Base-by-base conservation (phyloP, 495 filamentous ascomycete genomes). In the Xylaria curta region DNA sequence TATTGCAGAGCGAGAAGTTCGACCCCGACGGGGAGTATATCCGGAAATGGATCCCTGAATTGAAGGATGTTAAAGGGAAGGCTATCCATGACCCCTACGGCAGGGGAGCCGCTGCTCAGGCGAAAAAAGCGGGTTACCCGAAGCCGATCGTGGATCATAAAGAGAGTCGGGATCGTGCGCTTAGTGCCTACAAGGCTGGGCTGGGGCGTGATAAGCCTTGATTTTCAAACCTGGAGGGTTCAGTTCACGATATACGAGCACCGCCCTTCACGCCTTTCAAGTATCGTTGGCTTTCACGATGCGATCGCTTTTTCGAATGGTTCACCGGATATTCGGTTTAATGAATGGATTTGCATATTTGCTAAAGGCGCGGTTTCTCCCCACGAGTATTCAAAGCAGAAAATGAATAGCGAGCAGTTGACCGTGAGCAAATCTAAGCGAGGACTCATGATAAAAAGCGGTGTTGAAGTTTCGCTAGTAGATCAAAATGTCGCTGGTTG, bases 1-100 rank as follows among this genome's bases (percentile, higher is more conserved):
- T 91, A 24, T 81, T 93, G 69, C 95, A 98, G 83, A 93, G 92
- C 76, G 93, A 95, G 85, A 94, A 91, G 81, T 97, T 92, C 78
- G 92, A 94, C 78, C 78, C 85, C 0, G 82, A 87, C 0, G 92
- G 91, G 0, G 85, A 86, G 63, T 94, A 92, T 77, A 93, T 94
- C 72, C 82, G 89, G 47, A 88, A 86, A 73, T 94, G 92, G 92
- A 83, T 94, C 15, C 85, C 85, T 31, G 91, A 94, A 83, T 79
- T 98, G 70, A 82, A 78, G 38, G 88, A 81, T 0, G 79, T 97
- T 4, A 68, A 77, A 40, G 86, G 84, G 0, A 89, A 87, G 71
- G 91, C 89, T 19, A 86, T 97, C 33, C 94, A 97, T 81, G 91
- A 92, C 65, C 94, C 95, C 9, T 94, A 93, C 80, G 86, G 82